A percentile compares a stretch with the other conserved stretches of the same genome.
phyloP scores from a whole-genome alignment of 2,329 filamentous ascomycete species.

The Emergomyces pasteurianus region DNA sequence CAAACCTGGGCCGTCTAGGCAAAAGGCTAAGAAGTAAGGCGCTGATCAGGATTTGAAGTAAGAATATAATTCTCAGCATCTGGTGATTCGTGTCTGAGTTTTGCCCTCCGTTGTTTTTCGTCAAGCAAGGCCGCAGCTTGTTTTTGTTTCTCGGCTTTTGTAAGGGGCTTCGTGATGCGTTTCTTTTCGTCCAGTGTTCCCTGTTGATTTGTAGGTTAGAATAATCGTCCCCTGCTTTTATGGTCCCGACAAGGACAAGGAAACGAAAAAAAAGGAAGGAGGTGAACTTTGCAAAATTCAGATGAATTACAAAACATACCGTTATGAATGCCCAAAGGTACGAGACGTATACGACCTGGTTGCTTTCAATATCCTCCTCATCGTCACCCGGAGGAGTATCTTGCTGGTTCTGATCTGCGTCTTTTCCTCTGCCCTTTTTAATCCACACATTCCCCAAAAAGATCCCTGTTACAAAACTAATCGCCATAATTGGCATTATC shows the following conservation, averaged over 20 bases:
- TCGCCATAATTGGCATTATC: constrained; percentile 47
- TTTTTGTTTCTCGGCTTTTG: constrained; percentile 10
- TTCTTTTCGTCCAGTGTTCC: constrained; percentile 17
- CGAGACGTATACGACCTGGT: constrained; percentile 21
- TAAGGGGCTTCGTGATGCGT: constrained; percentile 14
- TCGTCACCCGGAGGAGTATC: background rate
- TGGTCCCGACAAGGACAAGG: background rate
- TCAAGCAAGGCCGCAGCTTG: constrained; percentile 10
- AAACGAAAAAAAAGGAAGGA: background rate
- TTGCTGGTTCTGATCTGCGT: constrained; percentile 10
- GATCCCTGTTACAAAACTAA: constrained; percentile 34
- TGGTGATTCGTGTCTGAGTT: background rate
- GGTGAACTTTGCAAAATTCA: background rate
- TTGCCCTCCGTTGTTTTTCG: constrained; percentile 5
- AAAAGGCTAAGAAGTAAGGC: background rate
- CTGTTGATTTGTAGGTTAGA: constrained; percentile 6
- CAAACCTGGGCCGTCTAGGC: background rate
- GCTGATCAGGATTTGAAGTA: background rate
- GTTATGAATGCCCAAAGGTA: constrained; percentile 22
- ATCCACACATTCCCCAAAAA: constrained; percentile 44
- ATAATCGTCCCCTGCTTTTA: background rate
- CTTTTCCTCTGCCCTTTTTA: constrained; percentile 20
- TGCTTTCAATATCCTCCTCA: constrained; percentile 10
- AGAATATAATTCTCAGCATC: constrained; percentile 1
- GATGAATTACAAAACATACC: constrained; percentile 8